Base-by-base conservation (phyloP, 2,329 filamentous ascomycete genomes). In the Calonectria montana region DNA sequence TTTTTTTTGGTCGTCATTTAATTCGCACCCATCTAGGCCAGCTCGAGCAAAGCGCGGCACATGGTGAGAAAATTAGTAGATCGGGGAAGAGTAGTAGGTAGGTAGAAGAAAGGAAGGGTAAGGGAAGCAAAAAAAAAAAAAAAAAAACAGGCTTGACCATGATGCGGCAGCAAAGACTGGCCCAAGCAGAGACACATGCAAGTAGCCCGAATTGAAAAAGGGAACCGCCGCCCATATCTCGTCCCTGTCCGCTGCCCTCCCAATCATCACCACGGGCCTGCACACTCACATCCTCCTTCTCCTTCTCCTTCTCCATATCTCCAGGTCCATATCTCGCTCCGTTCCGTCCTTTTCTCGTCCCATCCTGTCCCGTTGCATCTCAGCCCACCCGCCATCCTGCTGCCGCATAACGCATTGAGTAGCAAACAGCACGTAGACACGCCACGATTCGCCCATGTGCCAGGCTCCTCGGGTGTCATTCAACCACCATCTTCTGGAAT, bases 11-110 rank as follows among this genome's bases (percentile, higher is more conserved):
- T 35, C 31, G 31, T 35, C 31, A 35, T 55, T 37, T 57, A 55
- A 57, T 57, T 57, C 53, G 53, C 53, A 57, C 53, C 53, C 53
- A 57, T 57, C 53, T 57, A 57, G 31, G 31, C 53, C 53, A 23
- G 29, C 53, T 57, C 53, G n/a, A 57, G 53, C 53, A 57, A 57
- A 57, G 53, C 53, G 53, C 53, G 53, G 29, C 15, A 57, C 53
- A 57, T 57, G 53, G 53, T 57, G 53, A 57, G 29, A 57, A 57
- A 57, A 57, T 57, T 37, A 57, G 35, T n/a, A n/a, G n/a, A n/a
- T n/a, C n/a, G n/a, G n/a, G n/a, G n/a, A n/a, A n/a, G n/a, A n/a
- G n/a, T n/a, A n/a, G n/a, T n/a, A n/a, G n/a, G n/a, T n/a, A n/a
- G n/a, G n/a, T n/a, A n/a, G n/a, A n/a, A n/a, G n/a, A n/a, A n/a